A percentile compares a stretch with the other conserved stretches of the same genome.
Evolutionary conservation across 164 flowering plant genomes (phyloP).

Genomic region (Nymphaea thermarum): DNA sequence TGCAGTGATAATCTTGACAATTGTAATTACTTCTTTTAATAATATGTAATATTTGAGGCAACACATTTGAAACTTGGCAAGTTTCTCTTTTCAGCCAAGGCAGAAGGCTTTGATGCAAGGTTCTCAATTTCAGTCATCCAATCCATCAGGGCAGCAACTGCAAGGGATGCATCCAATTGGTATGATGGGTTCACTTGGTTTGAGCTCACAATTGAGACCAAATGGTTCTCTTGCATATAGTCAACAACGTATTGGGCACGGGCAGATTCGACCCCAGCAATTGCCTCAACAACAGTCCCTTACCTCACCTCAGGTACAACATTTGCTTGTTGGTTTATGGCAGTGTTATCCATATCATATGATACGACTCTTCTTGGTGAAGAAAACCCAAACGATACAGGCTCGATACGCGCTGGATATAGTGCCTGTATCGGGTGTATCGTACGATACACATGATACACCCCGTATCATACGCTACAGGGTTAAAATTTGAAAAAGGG

Average conservation of each 20-base stretch:
- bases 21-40: no score
- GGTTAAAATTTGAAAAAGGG: no score
- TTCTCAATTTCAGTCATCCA: conserved; percentile 54
- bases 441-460: neutral
- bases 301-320: conserved; percentile 53
- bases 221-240: conserved; percentile 47
- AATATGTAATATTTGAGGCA: no score
- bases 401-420: no score
- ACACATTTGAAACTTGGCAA: no score
- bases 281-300: conserved; percentile 51
- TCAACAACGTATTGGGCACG: conserved; percentile 49
- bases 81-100: conserved; percentile 41
- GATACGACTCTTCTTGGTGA: neutral
- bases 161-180: conserved; percentile 75
- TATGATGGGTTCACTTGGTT: conserved; percentile 48
- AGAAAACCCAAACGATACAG: neutral
- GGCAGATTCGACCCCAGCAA: conserved; percentile 53
- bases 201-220: conserved; percentile 49
- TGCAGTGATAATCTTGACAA: no score
- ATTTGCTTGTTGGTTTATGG: no score
- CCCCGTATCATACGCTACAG: neutral
- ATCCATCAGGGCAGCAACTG: conserved; percentile 56
- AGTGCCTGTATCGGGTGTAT: neutral
- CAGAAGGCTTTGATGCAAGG: conserved; percentile 71
- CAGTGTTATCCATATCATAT: neutral